These are phyloP conservation scores for Yamadazyma atmosphaerica DNA, from an alignment of 1,139 yeast species.

Conservation along the genomic window DNA sequence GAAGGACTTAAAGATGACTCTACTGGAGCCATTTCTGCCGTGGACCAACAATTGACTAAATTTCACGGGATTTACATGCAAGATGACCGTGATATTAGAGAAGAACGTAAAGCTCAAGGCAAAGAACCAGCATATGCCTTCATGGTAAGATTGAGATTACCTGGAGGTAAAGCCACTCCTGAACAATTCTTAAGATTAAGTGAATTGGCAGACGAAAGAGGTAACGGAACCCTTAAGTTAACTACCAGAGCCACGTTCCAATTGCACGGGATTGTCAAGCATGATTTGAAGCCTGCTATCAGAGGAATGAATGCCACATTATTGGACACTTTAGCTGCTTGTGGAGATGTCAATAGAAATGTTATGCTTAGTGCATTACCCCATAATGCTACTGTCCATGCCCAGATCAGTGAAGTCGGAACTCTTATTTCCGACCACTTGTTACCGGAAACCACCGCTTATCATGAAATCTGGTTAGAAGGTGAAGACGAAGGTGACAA, in stretches of 20 bases:
- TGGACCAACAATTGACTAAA: constrained; percentile 91
- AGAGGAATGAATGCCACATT: constrained; percentile 90
- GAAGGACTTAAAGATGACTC: constrained; percentile 80
- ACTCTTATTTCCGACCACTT: constrained; percentile 73
- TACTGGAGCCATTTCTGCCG: constrained; percentile 92
- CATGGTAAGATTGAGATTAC: constrained; percentile 94
- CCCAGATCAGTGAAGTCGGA: constrained; percentile 67
- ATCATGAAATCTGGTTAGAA: constrained; percentile 95
- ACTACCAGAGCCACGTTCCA: constrained; percentile 98
- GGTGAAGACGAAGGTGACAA: constrained; percentile 78
- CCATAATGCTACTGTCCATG: constrained; percentile 76
- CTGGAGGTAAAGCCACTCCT: constrained; percentile 91
- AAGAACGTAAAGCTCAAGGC: constrained; percentile 87
- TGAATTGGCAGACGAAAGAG: constrained; percentile 75
- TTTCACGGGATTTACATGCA: constrained; percentile 99
- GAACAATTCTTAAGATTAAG: constrained; percentile 86
- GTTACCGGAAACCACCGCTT: constrained; percentile 90
- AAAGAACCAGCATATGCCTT: constrained; percentile 93
- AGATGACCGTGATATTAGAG: constrained; percentile 96
- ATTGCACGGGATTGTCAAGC: constrained; percentile 92
- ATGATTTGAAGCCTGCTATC: constrained; percentile 83
- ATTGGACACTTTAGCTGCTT: constrained; percentile 94
- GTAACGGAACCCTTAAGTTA: constrained; percentile 91
- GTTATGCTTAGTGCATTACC: constrained; percentile 92
- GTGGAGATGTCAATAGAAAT: constrained; percentile 98